phyloP scores from a whole-genome alignment of 108 stramenopile species.

The Cyclotella cryptica region DNA sequence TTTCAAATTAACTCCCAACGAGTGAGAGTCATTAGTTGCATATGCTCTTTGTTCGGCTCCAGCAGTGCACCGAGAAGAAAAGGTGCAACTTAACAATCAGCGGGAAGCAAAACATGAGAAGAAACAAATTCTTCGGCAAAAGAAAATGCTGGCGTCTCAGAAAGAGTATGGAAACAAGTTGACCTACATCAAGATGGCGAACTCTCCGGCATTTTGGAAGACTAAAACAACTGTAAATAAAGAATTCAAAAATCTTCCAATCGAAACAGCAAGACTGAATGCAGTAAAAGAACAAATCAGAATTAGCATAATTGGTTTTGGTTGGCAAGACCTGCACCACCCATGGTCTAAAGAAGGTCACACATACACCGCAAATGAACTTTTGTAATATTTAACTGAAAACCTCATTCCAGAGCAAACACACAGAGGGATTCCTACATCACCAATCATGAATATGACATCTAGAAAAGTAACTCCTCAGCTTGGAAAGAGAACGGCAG shows the following conservation, averaged over 20 bases:
- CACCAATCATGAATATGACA: conserved; percentile 1
- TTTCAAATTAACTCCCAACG: not conserved
- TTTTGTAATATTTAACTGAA: not conserved
- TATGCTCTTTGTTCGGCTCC: not conserved
- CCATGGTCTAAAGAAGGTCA: no score
- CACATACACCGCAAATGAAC: no score
- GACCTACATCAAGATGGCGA: not conserved
- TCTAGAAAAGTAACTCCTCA: conserved; percentile 1
- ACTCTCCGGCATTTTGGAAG: conserved; percentile 1
- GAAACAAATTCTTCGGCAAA: not conserved
- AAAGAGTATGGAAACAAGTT: conserved; percentile 2
- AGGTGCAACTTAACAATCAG: not conserved
- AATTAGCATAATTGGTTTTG: no score
- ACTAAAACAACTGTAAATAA: not conserved
- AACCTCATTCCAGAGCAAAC: not conserved
- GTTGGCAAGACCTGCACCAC: no score
- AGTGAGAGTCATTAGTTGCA: not conserved
- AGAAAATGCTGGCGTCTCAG: not conserved
- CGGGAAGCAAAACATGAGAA: conserved; percentile 13
- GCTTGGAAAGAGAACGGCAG: conserved; percentile 2
- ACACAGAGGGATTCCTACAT: not conserved
- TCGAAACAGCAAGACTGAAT: not conserved
- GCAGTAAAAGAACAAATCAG: no score
- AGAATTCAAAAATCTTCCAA: not conserved
- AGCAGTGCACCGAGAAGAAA: not conserved